A percentile compares a stretch with the other conserved stretches of the same genome.
phyloP scores from a whole-genome alignment of 192 early-diverging fungal genomes.

The Fimicolochytrium jonesii region DNA sequence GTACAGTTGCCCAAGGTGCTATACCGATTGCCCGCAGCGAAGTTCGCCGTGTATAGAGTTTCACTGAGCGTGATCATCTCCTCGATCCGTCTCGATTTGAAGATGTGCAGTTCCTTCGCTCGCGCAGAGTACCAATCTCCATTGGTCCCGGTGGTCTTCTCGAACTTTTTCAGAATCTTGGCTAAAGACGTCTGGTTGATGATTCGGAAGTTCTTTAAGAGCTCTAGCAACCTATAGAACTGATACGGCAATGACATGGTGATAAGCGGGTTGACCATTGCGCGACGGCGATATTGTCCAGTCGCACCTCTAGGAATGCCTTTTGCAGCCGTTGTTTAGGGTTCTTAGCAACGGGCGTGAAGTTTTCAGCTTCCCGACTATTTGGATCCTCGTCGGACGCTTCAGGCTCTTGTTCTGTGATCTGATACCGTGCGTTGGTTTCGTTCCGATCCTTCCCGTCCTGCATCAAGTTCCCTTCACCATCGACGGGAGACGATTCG shows the following conservation, averaged over 20 bases:
- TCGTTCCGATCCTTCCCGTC: too few species aligned
- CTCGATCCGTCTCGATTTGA: constrained; percentile 9
- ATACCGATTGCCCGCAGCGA: constrained; percentile 17
- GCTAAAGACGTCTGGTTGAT: constrained; percentile 35
- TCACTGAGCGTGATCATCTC: constrained; percentile 22
- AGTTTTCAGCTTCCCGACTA: constrained; percentile 2
- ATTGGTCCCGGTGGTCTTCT: constrained; percentile 15
- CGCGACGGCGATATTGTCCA: too few species aligned
- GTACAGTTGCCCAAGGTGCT: not conserved
- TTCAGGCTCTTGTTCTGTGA: not conserved
- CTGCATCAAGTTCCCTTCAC: too few species aligned
- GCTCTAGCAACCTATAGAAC: constrained; percentile 27
- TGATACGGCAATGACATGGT: not conserved
- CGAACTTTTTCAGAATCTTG: constrained; percentile 37
- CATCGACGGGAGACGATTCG: too few species aligned
- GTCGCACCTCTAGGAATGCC: constrained; percentile 25
- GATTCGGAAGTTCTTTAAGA: constrained; percentile 37
- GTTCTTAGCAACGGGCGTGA: constrained; percentile 16
- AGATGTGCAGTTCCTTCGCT: constrained; percentile 10
- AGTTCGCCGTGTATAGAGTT: constrained; percentile 3
- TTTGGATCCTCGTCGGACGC: not conserved
- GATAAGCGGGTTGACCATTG: not conserved
- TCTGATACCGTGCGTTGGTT: too few species aligned
- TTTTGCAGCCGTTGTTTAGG: constrained; percentile 24
- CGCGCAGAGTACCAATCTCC: constrained; percentile 16